Evolutionary conservation across 208 protist species (phyloP).

Genomic region (Acanthamoeba culbertsoni): DNA sequence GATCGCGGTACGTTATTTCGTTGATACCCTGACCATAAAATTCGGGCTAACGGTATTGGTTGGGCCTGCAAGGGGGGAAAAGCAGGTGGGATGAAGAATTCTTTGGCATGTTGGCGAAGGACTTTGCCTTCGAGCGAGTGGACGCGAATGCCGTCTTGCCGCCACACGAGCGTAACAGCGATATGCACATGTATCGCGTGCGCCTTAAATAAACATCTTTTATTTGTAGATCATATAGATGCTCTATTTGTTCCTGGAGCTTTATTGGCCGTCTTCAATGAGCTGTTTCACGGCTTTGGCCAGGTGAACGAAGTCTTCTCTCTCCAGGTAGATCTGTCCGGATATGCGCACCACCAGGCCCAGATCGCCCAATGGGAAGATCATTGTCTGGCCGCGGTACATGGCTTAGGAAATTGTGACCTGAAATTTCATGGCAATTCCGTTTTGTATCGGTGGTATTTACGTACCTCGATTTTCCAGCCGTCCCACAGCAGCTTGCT

Average conservation of each 20-base stretch:
- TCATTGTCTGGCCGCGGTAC: not conserved
- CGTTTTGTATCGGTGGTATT: not conserved
- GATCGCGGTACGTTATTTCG: not conserved
- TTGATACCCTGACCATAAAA: not conserved
- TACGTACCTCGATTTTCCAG: not conserved
- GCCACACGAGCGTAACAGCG: not conserved
- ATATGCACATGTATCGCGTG: not conserved
- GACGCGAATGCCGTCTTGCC: not conserved
- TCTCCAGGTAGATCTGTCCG: slow-evolving; percentile 6
- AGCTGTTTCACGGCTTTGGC: not conserved
- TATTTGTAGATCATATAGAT: too few relatives aligned
- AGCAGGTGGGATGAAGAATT: not conserved
- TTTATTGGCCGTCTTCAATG: not conserved
- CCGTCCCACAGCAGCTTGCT: not conserved
- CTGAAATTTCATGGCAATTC: too few relatives aligned
- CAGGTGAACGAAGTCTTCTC: not conserved
- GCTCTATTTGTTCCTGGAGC: too few relatives aligned
- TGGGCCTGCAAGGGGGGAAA: not conserved
- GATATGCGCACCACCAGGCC: slow-evolving; percentile 16
- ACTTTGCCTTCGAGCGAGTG: not conserved
- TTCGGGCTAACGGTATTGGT: not conserved
- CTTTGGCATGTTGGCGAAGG: not conserved
- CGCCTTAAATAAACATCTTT: not conserved
- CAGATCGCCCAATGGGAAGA: not conserved
- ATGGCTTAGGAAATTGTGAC: too few relatives aligned